phyloP scores from a whole-genome alignment of 75 land plant genomes.

The Azolla pinnata region DNA sequence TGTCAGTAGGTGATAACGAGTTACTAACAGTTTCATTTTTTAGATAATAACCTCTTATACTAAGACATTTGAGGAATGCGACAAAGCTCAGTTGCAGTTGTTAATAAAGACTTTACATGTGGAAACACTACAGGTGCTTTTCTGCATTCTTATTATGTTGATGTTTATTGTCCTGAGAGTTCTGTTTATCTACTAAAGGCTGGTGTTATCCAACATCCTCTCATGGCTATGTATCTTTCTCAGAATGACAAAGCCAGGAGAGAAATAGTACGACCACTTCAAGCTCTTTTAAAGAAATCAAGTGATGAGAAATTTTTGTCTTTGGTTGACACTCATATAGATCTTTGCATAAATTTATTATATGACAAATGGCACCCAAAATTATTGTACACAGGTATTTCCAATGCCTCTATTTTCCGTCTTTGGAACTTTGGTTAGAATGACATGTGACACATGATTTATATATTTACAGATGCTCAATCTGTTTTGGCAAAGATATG shows the following conservation, averaged over 20 bases:
- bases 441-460: background rate
- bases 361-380: background rate
- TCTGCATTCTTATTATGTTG: background rate
- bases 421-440: background rate
- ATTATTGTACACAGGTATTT: background rate
- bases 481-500: slow-evolving; percentile 52
- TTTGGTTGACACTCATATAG: background rate
- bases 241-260: background rate
- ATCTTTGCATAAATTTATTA: background rate
- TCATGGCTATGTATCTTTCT: background rate
- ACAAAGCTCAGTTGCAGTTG: background rate
- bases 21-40: background rate
- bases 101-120: background rate
- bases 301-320: background rate
- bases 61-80: background rate
- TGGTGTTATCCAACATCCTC: too few relatives aligned
- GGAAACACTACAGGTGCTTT: background rate
- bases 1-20: background rate
- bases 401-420: background rate
- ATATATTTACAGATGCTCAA: slow-evolving; percentile 20
- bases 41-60: slow-evolving; percentile 1
- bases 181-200: too few relatives aligned
- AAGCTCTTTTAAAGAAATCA: slow-evolving; percentile 1
- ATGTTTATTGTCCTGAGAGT: too few relatives aligned
- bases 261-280: background rate